Evolutionary conservation across 169 alveolate genomes (phyloP).

Genomic region (Plasmodium fragile): DNA sequence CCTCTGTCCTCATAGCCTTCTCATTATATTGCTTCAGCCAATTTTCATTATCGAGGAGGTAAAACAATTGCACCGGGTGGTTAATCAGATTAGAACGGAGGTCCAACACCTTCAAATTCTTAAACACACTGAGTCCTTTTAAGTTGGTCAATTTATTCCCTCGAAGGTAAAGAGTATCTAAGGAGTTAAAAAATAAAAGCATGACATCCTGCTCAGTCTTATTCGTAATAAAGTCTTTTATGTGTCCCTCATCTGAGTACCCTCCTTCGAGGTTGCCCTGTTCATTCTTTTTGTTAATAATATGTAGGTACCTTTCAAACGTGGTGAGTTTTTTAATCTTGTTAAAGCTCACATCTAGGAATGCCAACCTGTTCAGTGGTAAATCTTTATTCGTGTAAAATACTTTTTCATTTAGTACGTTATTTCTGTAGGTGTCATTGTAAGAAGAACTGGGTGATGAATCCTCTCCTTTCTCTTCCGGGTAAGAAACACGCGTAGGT

Average conservation of each 20-base stretch:
- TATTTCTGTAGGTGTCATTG: conserved; percentile 1
- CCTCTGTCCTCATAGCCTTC: not conserved
- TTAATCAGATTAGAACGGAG: conserved; percentile 51
- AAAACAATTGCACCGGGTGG: conserved; percentile 67
- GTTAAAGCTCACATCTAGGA: conserved; percentile 56
- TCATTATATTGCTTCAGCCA: conserved; percentile 45
- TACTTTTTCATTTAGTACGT: conserved; percentile 10
- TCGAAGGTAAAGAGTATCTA: conserved; percentile 39
- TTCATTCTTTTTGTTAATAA: conserved; percentile 5
- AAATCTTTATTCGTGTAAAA: conserved; percentile 32
- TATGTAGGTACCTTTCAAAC: conserved; percentile 46
- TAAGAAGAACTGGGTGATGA: conserved; percentile 8
- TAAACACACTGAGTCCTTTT: conserved; percentile 61
- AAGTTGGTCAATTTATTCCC: conserved; percentile 55
- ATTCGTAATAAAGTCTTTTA: conserved; percentile 23
- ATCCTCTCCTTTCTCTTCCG: not conserved
- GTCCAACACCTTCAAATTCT: conserved; percentile 26
- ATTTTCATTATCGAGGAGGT: conserved; percentile 44
- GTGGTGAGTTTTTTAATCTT: conserved; percentile 35
- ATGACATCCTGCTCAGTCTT: conserved; percentile 70
- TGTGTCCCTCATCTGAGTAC: conserved; percentile 33
- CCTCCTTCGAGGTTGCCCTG: not conserved
- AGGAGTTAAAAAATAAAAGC: conserved; percentile 62
- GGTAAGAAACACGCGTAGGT: not conserved
- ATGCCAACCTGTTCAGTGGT: conserved; percentile 24